A percentile compares a stretch with the other conserved stretches of the same genome.
These are phyloP conservation scores for Geosmithia flava DNA, from an alignment of 2,329 filamentous ascomycete genomes.

Conservation along the genomic window DNA sequence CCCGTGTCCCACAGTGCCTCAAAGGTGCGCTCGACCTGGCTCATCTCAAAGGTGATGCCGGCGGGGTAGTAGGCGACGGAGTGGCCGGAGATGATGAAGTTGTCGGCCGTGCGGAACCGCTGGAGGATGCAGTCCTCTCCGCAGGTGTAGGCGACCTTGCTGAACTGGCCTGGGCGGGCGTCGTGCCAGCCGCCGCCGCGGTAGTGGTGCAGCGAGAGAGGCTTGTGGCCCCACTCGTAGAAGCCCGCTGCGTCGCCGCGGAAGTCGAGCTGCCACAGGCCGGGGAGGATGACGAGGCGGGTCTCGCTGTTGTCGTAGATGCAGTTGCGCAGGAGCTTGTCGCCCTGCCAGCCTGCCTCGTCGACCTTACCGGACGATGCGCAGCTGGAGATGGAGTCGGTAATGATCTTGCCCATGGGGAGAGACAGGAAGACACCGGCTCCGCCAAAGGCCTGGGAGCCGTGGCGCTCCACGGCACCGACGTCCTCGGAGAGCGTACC, in stretches of 20 bases:
- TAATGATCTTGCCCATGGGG: conserved; percentile 30
- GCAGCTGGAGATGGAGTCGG: conserved; percentile 28
- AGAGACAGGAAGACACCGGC: conserved; percentile 49
- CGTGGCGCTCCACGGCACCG: conserved; percentile 44
- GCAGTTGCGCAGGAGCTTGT: conserved; percentile 48
- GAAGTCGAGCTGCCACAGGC: conserved; percentile 49
- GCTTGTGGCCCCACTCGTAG: conserved; percentile 48
- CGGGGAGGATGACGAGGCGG: conserved; percentile 39
- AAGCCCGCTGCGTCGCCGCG: conserved; percentile 48
- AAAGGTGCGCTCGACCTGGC: conserved; percentile 40
- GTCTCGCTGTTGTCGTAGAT: conserved; percentile 49
- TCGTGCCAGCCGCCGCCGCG: conserved; percentile 42
- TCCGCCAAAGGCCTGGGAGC: conserved; percentile 51
- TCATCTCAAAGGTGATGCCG: conserved; percentile 33
- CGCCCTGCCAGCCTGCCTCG: conserved; percentile 46
- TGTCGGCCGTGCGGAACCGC: conserved; percentile 39
- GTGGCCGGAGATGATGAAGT: conserved; percentile 45
- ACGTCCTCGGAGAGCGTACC: conserved; percentile 50
- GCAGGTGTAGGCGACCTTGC: conserved; percentile 43
- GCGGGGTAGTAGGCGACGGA: conserved; percentile 44
- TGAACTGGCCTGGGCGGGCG: conserved; percentile 40
- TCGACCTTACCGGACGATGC: conserved; percentile 34
- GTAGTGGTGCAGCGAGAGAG: conserved; percentile 52
- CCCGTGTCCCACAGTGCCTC: conserved; percentile 31
- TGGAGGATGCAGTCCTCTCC: conserved; percentile 47